Percentiles rank a stretch among this genome's conserved stretches.
Conservation (phyloP, 1,284 basidiomycete genomes). For the Trichosporon ovoides region DNA sequence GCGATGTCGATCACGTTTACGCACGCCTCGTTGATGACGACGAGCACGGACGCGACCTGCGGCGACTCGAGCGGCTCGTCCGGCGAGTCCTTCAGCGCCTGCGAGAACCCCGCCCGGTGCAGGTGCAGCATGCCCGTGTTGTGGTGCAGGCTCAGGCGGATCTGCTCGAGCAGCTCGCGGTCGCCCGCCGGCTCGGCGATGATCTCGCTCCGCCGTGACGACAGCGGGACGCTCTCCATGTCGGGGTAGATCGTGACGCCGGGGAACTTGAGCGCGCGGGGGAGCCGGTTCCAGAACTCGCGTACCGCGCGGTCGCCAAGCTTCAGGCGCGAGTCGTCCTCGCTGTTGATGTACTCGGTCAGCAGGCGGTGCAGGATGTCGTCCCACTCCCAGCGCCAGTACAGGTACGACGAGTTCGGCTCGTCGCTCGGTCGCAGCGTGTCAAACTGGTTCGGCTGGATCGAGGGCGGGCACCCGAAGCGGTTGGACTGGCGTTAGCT, state of each 20-base stretch:
- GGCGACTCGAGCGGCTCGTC: conserved; percentile 3
- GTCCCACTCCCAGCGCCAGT: conserved; percentile 5
- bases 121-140: conserved; percentile 5
- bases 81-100: neutral
- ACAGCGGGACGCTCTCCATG: neutral
- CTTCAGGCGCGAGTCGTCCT: neutral
- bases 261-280: neutral
- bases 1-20: conserved; percentile 2
- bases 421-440: neutral
- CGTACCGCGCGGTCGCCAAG: neutral
- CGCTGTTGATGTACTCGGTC: conserved; percentile 1
- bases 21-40: conserved; percentile 3
- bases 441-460: conserved; percentile 1
- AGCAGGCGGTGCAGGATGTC: conserved; percentile 3
- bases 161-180: neutral
- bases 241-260: neutral
- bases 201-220: neutral
- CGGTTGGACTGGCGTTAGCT: neutral
- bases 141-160: neutral
- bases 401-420: neutral
- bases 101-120: neutral
- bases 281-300: conserved; percentile 1
- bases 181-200: neutral
- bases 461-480: neutral
- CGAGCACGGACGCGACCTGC: neutral